Evolutionary conservation across 1,139 yeast species (phyloP).

Genomic region (Candida pseudoviswanathii): DNA sequence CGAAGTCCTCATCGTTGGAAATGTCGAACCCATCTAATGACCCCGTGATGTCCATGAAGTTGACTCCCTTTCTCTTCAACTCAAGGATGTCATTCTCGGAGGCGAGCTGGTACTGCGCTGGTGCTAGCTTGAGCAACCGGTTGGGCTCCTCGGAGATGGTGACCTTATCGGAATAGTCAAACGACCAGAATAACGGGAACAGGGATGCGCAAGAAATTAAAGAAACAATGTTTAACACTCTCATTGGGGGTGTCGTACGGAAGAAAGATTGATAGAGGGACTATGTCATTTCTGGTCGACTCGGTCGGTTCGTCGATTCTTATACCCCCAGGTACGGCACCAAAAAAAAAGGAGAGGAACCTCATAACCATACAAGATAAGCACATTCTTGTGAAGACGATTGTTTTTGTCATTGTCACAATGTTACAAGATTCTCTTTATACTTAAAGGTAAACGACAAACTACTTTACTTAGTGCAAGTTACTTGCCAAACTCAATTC

Average conservation of each 20-base stretch:
- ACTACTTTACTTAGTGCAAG: conserved; percentile 8
- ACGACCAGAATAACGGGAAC: not conserved
- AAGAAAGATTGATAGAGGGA: too few species aligned
- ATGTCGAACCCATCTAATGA: conserved; percentile 30
- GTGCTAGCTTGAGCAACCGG: conserved; percentile 41
- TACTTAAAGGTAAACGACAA: too few species aligned
- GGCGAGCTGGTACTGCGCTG: conserved; percentile 41
- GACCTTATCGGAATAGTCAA: not conserved
- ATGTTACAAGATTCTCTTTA: too few species aligned
- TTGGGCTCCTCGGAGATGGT: conserved; percentile 8
- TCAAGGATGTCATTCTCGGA: conserved; percentile 58
- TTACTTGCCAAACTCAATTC: conserved; percentile 55
- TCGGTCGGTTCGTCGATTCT: too few species aligned
- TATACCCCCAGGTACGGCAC: not conserved
- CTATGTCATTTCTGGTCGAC: too few species aligned
- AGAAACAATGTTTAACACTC: not conserved
- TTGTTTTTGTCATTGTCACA: too few species aligned
- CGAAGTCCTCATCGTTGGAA: conserved; percentile 32
- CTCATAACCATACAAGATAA: not conserved
- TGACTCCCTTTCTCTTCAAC: conserved; percentile 54
- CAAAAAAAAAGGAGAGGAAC: not conserved
- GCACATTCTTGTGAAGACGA: not conserved
- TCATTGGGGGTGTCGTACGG: not conserved
- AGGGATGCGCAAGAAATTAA: not conserved
- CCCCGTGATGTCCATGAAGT: conserved; percentile 73